Base-by-base conservation (phyloP, 768 basidiomycete species). In the Tricholoma furcatifolium region DNA sequence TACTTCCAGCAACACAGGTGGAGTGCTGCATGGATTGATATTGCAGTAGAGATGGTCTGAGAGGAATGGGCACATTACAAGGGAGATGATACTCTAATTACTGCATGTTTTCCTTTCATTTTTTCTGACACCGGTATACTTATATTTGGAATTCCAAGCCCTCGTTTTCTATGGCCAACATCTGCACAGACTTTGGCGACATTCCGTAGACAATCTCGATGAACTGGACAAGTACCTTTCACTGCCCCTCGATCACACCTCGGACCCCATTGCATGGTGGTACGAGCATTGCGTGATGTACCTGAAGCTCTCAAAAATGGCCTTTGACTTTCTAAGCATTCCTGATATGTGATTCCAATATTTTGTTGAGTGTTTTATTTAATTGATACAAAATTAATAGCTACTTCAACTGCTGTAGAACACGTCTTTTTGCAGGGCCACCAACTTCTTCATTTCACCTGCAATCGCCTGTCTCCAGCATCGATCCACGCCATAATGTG, bases 251-350 rank as follows among this genome's bases (percentile, higher is more conserved):
- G 10, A 44, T 43, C 42, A 20, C 32, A 5, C 35, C 41, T 18
- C 20, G 31, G 3, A 34, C 20, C 24, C 39, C 21, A 5, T 31
- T 11, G 39, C 39, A 18, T n/a, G n/a, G n/a, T n/a, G n/a, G n/a
- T n/a, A n/a, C n/a, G n/a, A n/a, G n/a, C n/a, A n/a, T n/a, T n/a
- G n/a, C n/a, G 14, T 44, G n/a, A 47, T 51, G 1, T 72, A 56
- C 50, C 70, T 66, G 15, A 34, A 47, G 3, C 65, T 72, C 2
- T 65, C 61, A 0, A 50, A 57, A 0, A 69, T 74, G 70, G 69
- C 63, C 6, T 39, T 67, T 0, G 63, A 69, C 30, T 67, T 68
- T 39, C 56, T 65, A 2, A 52, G 43, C 7, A 61, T 66, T 32
- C 66, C 59, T 1, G 60, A 61, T 66, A 52, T 14, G 55, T 62